Conservation (phyloP, 2,329 filamentous ascomycete species). For the Rutstroemia sydowiana region DNA sequence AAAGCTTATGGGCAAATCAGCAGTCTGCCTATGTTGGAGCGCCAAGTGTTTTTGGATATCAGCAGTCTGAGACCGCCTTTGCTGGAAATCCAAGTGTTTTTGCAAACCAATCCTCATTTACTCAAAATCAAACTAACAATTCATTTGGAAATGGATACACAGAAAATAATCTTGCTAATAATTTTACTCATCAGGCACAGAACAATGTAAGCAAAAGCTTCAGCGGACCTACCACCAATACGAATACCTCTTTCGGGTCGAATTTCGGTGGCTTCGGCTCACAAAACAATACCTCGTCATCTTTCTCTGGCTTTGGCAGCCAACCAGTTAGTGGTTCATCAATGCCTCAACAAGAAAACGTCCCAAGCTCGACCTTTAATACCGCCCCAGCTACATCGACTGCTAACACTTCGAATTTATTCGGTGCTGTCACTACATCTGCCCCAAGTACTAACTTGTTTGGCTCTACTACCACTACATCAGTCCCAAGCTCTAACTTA, state of each 20-base stretch:
- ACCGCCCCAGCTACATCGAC: slow-evolving; percentile 5
- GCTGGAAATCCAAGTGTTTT: no score
- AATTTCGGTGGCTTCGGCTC: not conserved
- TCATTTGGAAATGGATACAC: not conserved
- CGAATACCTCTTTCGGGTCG: not conserved
- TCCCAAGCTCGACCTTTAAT: no score
- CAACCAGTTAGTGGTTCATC: not conserved
- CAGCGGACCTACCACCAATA: not conserved
- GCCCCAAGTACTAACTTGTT: slow-evolving; percentile 10
- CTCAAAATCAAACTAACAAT: not conserved
- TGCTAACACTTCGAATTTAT: slow-evolving; percentile 3
- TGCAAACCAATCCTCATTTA: not conserved
- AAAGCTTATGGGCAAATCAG: no score
- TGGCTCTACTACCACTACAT: slow-evolving; percentile 5
- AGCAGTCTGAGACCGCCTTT: no score
- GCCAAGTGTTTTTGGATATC: no score
- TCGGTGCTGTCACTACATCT: slow-evolving; percentile 3
- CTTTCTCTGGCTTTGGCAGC: not conserved
- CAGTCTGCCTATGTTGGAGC: no score
- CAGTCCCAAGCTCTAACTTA: not conserved
- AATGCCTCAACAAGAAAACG: no score
- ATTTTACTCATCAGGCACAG: not conserved
- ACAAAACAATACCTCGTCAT: not conserved
- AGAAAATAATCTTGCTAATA: not conserved
- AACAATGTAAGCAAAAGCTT: not conserved